These are phyloP conservation scores for Ilyonectria destructans DNA, from an alignment of 2,329 filamentous ascomycete genomes.

Conservation along the genomic window DNA sequence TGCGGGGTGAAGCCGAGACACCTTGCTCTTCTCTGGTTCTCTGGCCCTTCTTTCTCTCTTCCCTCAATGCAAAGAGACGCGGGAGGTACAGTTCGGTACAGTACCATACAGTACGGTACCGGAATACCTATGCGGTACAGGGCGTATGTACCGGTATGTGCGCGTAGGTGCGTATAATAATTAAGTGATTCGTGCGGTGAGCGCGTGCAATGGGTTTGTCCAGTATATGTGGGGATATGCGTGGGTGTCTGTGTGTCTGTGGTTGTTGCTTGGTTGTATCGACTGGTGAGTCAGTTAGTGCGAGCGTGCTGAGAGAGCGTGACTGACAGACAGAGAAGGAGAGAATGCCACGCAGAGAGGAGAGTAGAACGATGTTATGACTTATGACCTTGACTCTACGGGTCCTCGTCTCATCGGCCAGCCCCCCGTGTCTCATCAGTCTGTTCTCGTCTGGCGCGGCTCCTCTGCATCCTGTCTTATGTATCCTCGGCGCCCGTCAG, in stretches of 20 bases:
- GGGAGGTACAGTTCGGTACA: neutral
- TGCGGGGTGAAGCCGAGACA: constrained; percentile 19
- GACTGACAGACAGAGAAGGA: neutral
- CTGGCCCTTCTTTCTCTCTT: neutral
- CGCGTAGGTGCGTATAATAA: neutral
- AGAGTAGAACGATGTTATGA: neutral
- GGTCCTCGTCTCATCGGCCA: constrained; percentile 11
- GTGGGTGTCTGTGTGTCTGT: neutral
- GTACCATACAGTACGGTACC: neutral
- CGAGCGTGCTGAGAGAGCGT: neutral
- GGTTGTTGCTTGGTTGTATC: neutral
- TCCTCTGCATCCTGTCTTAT: neutral
- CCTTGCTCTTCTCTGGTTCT: neutral
- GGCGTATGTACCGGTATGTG: neutral
- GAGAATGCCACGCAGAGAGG: neutral
- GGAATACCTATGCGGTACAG: neutral
- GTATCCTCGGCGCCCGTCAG: constrained; percentile 3
- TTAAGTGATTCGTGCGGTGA: neutral
- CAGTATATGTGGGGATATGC: neutral
- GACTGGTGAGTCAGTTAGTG: neutral
- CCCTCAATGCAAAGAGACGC: neutral
- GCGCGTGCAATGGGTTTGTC: neutral
- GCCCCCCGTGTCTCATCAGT: constrained; percentile 20
- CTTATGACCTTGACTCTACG: constrained; percentile 15
- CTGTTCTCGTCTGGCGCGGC: constrained; percentile 10